Evolutionary conservation across 225 moss, liverwort and hornwort species (phyloP), one percentile per base, ranked within the genome.

Genomic region (Rhytidiadelphus loreus): DNA sequence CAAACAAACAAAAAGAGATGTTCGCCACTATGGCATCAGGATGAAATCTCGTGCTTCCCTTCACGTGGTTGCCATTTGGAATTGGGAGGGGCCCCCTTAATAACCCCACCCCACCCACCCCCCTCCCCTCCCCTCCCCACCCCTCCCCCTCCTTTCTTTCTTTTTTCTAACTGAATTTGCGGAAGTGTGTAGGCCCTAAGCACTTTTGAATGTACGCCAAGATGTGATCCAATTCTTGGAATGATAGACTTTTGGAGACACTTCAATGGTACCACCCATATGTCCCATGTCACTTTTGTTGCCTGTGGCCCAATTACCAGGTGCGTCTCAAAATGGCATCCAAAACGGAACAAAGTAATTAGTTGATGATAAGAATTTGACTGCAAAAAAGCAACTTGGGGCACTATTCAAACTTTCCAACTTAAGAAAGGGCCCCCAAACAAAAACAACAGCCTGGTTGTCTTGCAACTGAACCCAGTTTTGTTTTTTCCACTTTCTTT

Each of bases 341-440:
- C 33, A 35, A 35, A n/a, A 32, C 0, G 0, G 5, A 68, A 73
- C 35, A 59, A 73, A 74, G 55, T 58, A 29, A 50, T 66, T 24
- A 0, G 22, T 73, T 86, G 90, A 90, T 86, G 90, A 90, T 90
- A 84, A 92, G 86, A 88, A 83, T 83, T 33, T 3, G 65, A 85
- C 85, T 70, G 73, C 39, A 28, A 9, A 37, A 58, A 44, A 39
- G 12, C n/a, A 77, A 69, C 46, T 71, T 32, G 41, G 48, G 41
- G 66, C 46, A 83, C 15, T 72, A 59, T 11, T 20, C 12, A 53
- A 88, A 86, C 83, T 32, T 86, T 83, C 88, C 75, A 84, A 46
- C 57, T 88, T 80, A 13, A n/a, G 73, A 33, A 81, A 80, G 81
- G 88, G 86, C 1, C 88, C 83, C 89, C 82, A 1, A 5, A 5